Base-by-base conservation (phyloP, 2,329 filamentous ascomycete genomes). In the Dothidotthia symphoricarpi region DNA sequence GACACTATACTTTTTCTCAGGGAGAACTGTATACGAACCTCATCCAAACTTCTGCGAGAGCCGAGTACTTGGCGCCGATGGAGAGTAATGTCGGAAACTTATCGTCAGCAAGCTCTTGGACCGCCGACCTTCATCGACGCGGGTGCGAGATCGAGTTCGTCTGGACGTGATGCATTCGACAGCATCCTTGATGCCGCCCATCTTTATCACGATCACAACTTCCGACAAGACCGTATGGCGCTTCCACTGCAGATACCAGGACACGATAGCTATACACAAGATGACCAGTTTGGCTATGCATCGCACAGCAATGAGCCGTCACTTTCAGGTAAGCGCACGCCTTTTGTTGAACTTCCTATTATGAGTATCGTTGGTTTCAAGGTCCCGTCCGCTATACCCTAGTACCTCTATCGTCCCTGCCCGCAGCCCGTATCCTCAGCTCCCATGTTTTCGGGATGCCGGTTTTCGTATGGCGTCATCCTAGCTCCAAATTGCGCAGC, bases 141-240 rank as follows among this genome's bases (percentile, higher is more conserved):
- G 29, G 56, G 53, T 67, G 63, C 58, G 45, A 64, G 46, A 61
- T 58, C 51, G 63, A 67, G 47, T 67, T 67, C 55, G 58, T 66
- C 57, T 67, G 63, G 63, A 64, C 55, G 55, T 66, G 62, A 66
- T 41, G 49, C 46, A 11, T 59, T 57, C 58, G 51, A 55, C 33
- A 22, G 19, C 19, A 45, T 51, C 19, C 49, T 62, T 35, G 57
- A 57, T 37, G 43, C 59, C 36, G 39, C 53, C 42, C 39, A 53
- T 17, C 51, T 64, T 41, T 59, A 60, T 28, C 41, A 55, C 25
- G 50, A 57, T 22, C 55, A 57, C 36, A 51, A 48, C 36, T 43
- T 55, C 31, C 43, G 49, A 41, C 40, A 45, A 39, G 43, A 37
- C 33, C 46, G 46, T 28, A 48, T 42, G 28, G 31, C 47, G 27